Percentiles rank a stretch among this genome's conserved stretches.
Evolutionary conservation across 2,329 filamentous ascomycete species (phyloP).

Genomic region (Fusarium agapanthi): DNA sequence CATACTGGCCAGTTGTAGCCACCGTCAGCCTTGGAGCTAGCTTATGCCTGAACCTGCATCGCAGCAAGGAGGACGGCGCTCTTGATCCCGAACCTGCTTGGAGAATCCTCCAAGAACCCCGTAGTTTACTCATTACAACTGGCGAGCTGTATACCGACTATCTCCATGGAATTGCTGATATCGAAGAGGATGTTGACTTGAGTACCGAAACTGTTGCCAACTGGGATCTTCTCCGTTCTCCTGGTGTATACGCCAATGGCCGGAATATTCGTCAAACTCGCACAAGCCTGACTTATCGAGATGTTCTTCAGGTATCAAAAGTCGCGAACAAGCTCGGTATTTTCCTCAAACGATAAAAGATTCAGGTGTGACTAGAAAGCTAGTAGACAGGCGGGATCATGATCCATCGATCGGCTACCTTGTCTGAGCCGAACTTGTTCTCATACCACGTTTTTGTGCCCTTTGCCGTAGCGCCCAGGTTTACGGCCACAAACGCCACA

Average conservation of each 20-base stretch:
- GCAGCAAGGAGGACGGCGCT: conserved; percentile 68
- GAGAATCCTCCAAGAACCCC: conserved; percentile 81
- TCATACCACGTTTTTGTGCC: conserved; percentile 83
- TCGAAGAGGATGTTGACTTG: conserved; percentile 72
- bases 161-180: conserved; percentile 77
- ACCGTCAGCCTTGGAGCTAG: conserved; percentile 86
- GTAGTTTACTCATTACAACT: conserved; percentile 80
- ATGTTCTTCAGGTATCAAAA: conserved; percentile 84
- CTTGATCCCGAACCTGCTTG: conserved; percentile 60
- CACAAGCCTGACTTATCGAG: conserved; percentile 81
- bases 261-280: conserved; percentile 66
- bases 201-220: conserved; percentile 71
- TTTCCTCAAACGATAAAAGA: conserved; percentile 51
- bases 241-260: conserved; percentile 58
- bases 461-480: conserved; percentile 82
- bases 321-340: conserved; percentile 73
- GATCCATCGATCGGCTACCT: conserved; percentile 71
- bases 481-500: conserved; percentile 76
- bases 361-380: conserved; percentile 24
- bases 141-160: conserved; percentile 73
- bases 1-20: conserved; percentile 88
- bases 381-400: conserved; percentile 79
- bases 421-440: conserved; percentile 74
- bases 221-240: conserved; percentile 71
- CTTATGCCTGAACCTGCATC: conserved; percentile 80